A percentile compares a stretch with the other conserved stretches of the same genome.
These are phyloP conservation scores for Alternaria brassicae DNA, from an alignment of 2,329 filamentous ascomycete species.

Conservation along the genomic window DNA sequence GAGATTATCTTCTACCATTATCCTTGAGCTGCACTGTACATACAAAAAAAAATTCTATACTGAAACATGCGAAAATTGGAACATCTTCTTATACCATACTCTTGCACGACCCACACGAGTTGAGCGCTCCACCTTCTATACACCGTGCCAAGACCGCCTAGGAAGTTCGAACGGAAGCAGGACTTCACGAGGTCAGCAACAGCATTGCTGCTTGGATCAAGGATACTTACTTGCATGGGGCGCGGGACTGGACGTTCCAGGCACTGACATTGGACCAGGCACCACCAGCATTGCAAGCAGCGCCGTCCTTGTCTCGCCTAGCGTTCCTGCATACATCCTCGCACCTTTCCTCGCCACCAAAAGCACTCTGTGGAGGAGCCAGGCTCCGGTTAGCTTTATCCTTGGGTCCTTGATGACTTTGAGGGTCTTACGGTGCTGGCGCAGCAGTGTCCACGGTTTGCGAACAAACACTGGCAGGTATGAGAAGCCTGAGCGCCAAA, in stretches of 20 bases:
- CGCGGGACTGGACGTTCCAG: neutral
- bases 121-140: neutral
- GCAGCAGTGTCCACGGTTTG: neutral
- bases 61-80: neutral
- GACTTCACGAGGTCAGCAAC: neutral
- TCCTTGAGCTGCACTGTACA: neutral
- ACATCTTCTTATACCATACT: neutral
- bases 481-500: conserved; percentile 1
- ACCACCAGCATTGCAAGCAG: neutral
- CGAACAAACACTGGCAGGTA: neutral
- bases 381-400: neutral
- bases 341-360: neutral
- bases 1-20: neutral
- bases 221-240: neutral
- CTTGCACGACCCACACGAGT: neutral
- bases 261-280: neutral
- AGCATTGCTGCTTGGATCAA: neutral
- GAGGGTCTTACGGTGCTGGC: neutral
- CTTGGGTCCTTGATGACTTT: neutral
- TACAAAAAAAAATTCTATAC: neutral
- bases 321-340: neutral
- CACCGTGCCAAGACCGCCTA: neutral
- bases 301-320: neutral
- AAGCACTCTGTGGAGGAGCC: neutral
- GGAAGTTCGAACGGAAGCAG: neutral